These are phyloP conservation scores for Austropuccinia psidii DNA, from an alignment of 1,284 basidiomycete genomes.

Conservation along the genomic window DNA sequence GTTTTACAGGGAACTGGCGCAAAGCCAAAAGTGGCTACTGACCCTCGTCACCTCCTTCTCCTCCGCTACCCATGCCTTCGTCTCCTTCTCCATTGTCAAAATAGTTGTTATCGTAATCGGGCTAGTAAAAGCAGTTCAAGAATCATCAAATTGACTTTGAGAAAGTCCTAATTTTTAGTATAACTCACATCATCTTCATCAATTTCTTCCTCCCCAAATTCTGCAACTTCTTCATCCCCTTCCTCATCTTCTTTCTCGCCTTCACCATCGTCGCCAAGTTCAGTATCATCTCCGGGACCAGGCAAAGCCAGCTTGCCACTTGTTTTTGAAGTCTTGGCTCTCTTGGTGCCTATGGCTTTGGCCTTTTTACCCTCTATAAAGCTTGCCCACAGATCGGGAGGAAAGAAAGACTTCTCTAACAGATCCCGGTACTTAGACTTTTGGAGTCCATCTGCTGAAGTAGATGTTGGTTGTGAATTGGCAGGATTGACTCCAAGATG, in stretches of 20 bases:
- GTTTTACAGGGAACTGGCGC: too few species aligned
- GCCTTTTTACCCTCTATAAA: conserved; percentile 27
- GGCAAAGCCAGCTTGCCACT: not conserved
- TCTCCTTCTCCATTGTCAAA: conserved; percentile 33
- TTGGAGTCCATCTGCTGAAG: not conserved
- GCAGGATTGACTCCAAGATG: not conserved
- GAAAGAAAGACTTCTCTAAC: conserved; percentile 18
- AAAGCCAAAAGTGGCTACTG: not conserved
- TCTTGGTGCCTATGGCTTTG: not conserved
- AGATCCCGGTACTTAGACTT: not conserved
- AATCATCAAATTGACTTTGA: not conserved
- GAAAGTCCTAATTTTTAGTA: not conserved
- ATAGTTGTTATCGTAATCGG: conserved; percentile 34
- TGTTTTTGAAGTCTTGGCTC: not conserved
- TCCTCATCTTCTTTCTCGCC: conserved; percentile 22
- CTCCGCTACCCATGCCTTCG: conserved; percentile 18
- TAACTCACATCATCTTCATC: conserved; percentile 35
- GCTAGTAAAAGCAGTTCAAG: not conserved
- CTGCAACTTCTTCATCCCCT: conserved; percentile 10
- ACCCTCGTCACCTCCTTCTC: conserved; percentile 23
- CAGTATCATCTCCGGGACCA: not conserved
- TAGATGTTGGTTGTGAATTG: not conserved
- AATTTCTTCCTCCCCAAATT: conserved; percentile 15
- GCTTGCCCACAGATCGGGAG: conserved; percentile 18
- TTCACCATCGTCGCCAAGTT: not conserved